Evolutionary conservation across 495 filamentous ascomycete species (phyloP).

Genomic region (Tuber umbilicatum): DNA sequence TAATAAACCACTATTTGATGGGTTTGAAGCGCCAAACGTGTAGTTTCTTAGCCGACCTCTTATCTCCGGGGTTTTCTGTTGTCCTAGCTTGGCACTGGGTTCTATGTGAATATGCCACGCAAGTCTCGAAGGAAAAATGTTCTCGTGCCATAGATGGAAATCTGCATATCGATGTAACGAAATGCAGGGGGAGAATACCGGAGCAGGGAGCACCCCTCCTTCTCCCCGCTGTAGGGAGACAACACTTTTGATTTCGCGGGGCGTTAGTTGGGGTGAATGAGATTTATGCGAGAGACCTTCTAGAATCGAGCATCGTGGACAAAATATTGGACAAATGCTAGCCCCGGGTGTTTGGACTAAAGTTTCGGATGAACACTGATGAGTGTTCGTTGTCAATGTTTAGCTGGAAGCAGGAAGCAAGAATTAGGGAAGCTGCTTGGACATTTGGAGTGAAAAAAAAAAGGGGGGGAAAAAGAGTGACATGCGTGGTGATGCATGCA

Average conservation of each 20-base stretch:
- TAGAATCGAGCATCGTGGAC: neutral
- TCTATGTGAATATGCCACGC: neutral
- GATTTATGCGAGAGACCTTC: conserved; percentile 14
- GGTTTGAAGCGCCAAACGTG: neutral
- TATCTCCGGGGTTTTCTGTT: neutral
- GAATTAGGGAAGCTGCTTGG: conserved; percentile 2
- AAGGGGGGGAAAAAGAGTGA: neutral
- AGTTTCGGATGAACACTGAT: conserved; percentile 36
- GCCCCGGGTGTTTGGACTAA: conserved; percentile 4
- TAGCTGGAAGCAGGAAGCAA: neutral
- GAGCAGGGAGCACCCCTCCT: neutral
- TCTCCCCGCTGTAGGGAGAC: neutral
- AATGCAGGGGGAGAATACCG: neutral
- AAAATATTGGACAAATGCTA: conserved; percentile 11
- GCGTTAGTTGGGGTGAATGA: neutral
- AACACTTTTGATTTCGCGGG: neutral
- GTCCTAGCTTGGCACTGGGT: neutral
- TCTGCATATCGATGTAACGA: neutral
- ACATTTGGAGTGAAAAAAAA: neutral
- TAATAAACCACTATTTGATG: neutral
- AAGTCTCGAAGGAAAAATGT: neutral
- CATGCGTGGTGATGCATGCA: conserved; percentile 16
- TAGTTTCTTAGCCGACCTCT: neutral
- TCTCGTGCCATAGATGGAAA: neutral
- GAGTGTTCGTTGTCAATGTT: conserved; percentile 23